Base-by-base conservation (phyloP, 73 alveolate genomes). In the Durusdinium trenchii region DNA sequence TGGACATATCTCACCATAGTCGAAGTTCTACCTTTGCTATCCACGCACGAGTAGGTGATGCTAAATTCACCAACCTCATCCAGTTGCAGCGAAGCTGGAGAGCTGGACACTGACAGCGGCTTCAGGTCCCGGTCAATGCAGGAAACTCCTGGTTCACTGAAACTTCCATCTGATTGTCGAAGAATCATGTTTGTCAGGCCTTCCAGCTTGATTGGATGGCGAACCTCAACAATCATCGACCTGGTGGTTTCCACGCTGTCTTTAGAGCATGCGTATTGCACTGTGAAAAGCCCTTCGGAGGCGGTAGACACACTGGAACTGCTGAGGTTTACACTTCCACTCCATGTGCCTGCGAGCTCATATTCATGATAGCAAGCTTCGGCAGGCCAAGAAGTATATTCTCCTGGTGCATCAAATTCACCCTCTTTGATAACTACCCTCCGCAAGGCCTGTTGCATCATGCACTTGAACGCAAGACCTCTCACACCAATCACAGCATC, bases 391-490 rank as follows among this genome's bases (percentile, higher is more conserved):
- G 67, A 30, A 26, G 89, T 69, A n/a, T 78, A 91, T 36, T 20
- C 38, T n/a, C 60, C 43, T 43, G 98, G 98, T 3, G 98, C 98
- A 47, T 48, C 98, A 38, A 91, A 48, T 76, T 91, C 98, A 23
- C 90, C 98, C 50, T 38, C 28, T 32, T 50, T 54, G 42, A 91
- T 67, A 45, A 69, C 89, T 43, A 91, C 89, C 48, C 98, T 76
- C 5, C 90, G 98, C 98, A 87, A 91, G 89, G 71, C 46, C 64
- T 91, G 45, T 30, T 91, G 98, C 46, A 91, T n/a, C 87, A 91
- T 36, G 98, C 98, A 91, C 98, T 91, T 91, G 78, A 91, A 91
- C 47, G 98, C 98, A 20, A 91, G 73, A 45, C 98, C 98, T 57
- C 71, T 91, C 60, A 91, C 90, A n/a, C 47, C 78, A 67, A 91